phyloP scores from a whole-genome alignment of 2,329 filamentous ascomycete species.

The Calonectria hawksworthii region DNA sequence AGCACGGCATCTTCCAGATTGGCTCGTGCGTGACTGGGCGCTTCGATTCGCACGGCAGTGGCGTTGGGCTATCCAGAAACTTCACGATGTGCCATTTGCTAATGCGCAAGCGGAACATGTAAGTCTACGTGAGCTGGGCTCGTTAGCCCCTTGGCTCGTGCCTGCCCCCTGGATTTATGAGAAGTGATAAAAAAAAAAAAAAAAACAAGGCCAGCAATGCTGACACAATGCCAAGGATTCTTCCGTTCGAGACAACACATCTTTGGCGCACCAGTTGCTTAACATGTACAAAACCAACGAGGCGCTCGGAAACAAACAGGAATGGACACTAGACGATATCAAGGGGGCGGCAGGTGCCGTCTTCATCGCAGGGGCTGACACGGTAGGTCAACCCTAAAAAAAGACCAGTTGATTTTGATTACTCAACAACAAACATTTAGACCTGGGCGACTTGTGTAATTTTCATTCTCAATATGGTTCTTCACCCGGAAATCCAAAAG shows the following conservation, averaged over 20 bases:
- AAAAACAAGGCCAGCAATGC: background rate
- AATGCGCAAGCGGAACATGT: conserved; percentile 46
- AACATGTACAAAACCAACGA: conserved; percentile 34
- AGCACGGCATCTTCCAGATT: conserved; percentile 46
- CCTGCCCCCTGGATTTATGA: background rate
- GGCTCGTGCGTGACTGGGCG: conserved; percentile 49
- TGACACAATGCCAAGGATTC: conserved; percentile 38
- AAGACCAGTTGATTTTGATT: conserved; percentile 38
- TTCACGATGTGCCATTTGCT: conserved; percentile 51
- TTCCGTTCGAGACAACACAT: conserved; percentile 32
- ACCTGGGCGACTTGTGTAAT: conserved; percentile 51
- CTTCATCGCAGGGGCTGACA: conserved; percentile 64
- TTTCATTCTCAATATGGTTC: conserved; percentile 58
- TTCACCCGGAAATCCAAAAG: conserved; percentile 58
- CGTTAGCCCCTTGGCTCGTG: background rate
- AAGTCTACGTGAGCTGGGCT: conserved; percentile 26
- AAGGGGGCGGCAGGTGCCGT: conserved; percentile 65
- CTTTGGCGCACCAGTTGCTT: conserved; percentile 46
- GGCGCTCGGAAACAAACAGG: conserved; percentile 25
- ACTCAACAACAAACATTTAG: conserved; percentile 32
- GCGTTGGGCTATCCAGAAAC: conserved; percentile 51
- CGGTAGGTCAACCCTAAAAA: conserved; percentile 43
- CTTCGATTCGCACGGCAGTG: conserved; percentile 51
- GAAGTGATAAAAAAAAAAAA: background rate
- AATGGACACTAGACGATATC: conserved; percentile 58